These are phyloP conservation scores for Fusarium floridanum DNA, from an alignment of 2,329 filamentous ascomycete species.

Conservation along the genomic window DNA sequence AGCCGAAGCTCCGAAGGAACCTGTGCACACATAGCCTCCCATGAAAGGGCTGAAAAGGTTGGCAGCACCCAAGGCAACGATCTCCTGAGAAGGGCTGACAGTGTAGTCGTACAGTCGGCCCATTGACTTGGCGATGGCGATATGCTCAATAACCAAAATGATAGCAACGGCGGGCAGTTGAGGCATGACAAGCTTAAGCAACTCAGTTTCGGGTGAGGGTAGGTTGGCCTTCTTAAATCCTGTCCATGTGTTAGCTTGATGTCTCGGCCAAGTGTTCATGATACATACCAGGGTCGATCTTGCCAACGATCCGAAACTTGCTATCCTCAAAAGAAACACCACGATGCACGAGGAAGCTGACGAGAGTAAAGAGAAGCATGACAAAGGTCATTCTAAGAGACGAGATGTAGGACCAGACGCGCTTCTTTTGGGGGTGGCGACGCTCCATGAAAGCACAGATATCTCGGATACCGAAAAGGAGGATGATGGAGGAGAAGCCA, in stretches of 20 bases:
- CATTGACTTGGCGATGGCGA: conserved; percentile 87
- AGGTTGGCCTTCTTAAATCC: conserved; percentile 75
- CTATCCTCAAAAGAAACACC: conserved; percentile 60
- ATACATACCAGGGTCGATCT: conserved; percentile 70
- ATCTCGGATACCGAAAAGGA: conserved; percentile 75
- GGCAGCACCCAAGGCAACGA: conserved; percentile 81
- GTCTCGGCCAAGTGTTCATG: neutral
- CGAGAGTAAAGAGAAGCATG: conserved; percentile 80
- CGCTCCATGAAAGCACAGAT: conserved; percentile 71
- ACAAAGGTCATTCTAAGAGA: conserved; percentile 82
- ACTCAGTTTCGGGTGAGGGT: conserved; percentile 65
- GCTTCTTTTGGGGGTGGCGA: conserved; percentile 70
- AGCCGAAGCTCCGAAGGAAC: conserved; percentile 75
- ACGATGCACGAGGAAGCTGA: conserved; percentile 77
- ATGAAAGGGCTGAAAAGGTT: conserved; percentile 83
- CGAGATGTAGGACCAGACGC: conserved; percentile 79
- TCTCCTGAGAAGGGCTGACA: conserved; percentile 82
- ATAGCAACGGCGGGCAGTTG: conserved; percentile 80
- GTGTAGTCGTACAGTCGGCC: conserved; percentile 84
- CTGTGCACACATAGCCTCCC: conserved; percentile 64
- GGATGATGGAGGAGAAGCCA: conserved; percentile 74
- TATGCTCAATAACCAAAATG: conserved; percentile 84
- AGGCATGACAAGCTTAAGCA: conserved; percentile 69
- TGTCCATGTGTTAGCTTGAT: conserved; percentile 40
- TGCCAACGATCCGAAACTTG: conserved; percentile 73